phyloP scores from a whole-genome alignment of 768 basidiomycete species.

The Boletus huronensis region DNA sequence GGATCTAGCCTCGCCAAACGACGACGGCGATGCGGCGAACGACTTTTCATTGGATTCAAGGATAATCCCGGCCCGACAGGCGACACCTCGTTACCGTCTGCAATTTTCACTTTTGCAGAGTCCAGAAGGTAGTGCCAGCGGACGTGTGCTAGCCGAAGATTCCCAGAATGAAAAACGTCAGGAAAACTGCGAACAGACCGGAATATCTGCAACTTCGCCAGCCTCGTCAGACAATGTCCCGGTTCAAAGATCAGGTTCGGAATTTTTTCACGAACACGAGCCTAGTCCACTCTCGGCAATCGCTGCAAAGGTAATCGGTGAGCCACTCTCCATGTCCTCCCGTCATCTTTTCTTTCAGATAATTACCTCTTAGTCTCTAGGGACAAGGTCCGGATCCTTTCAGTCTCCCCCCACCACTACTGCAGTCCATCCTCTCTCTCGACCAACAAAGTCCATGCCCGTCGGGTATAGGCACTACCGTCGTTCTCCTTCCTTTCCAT shows the following conservation, averaged over 20 bases:
- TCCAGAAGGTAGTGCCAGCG: not conserved
- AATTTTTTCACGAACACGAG: slow-evolving; percentile 22
- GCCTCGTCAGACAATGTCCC: slow-evolving; percentile 20
- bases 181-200: slow-evolving; percentile 16
- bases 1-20: slow-evolving; percentile 14
- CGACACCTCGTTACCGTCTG: slow-evolving; percentile 50
- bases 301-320: slow-evolving; percentile 31
- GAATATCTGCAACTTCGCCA: slow-evolving; percentile 22
- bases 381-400: slow-evolving; percentile 34
- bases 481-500: slow-evolving; percentile 39
- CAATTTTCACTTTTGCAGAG: slow-evolving; percentile 14
- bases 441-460: slow-evolving; percentile 22
- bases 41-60: slow-evolving; percentile 43
- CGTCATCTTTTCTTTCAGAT: slow-evolving; percentile 21
- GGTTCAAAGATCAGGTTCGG: slow-evolving; percentile 27
- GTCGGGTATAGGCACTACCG: slow-evolving; percentile 19
- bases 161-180: slow-evolving; percentile 52
- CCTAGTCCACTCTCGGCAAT: slow-evolving; percentile 26
- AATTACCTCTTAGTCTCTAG: slow-evolving; percentile 27
- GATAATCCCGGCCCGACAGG: slow-evolving; percentile 31
- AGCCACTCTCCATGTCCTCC: slow-evolving; percentile 23
- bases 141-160: slow-evolving; percentile 35
- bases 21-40: slow-evolving; percentile 24
- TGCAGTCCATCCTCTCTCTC: slow-evolving; percentile 12
- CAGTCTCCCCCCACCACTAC: slow-evolving; percentile 27